Base-by-base conservation (phyloP, 1,284 basidiomycete species). In the Gastroboletus turbinatus region DNA sequence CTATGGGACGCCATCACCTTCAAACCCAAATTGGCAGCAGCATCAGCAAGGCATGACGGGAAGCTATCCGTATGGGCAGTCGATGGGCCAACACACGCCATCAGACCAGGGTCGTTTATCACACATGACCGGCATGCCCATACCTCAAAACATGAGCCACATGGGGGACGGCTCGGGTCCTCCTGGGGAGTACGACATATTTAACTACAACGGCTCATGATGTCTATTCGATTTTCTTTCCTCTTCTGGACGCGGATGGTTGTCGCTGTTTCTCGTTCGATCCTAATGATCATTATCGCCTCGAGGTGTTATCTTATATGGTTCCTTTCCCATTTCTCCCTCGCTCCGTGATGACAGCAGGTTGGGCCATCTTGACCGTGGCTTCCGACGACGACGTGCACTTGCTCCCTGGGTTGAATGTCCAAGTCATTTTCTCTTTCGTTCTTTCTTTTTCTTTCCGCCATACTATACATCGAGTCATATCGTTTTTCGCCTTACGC, bases 121-220 rank as follows among this genome's bases (percentile, higher is more conserved):
- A 53, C 75, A 79, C 62, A 75, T 80, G 78, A 74, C 76, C 33
- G 71, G 63, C 42, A 81, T 71, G 52, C 65, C 71, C 64, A 62
- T 68, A 44, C 68, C 70, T 54, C 76, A 75, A 71, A 75, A 76
- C 64, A 69, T 71, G 57, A 67, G 61, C 48, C 69, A 68, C 46
- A 61, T 71, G 45, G 60, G 58, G 54, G 75, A 76, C 49, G 63
- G 65, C 51, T 55, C 67, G 46, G 59, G 60, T 46, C 50, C 56
- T 54, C 55, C 64, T 39, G 67, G 66, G 59, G 81, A 82, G 53
- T 79, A 78, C 63, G 79, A 81, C 60, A 62, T 78, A 58, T 80
- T 82, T 63, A 79, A 75, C 64, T 82, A 82, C 76, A 72, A 68
- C 42, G 68, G 71, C 56, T 70, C 72, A 72, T 75, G 69, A 69